phyloP scores from a whole-genome alignment of 768 basidiomycete genomes.

The Lentinula detonsa region DNA sequence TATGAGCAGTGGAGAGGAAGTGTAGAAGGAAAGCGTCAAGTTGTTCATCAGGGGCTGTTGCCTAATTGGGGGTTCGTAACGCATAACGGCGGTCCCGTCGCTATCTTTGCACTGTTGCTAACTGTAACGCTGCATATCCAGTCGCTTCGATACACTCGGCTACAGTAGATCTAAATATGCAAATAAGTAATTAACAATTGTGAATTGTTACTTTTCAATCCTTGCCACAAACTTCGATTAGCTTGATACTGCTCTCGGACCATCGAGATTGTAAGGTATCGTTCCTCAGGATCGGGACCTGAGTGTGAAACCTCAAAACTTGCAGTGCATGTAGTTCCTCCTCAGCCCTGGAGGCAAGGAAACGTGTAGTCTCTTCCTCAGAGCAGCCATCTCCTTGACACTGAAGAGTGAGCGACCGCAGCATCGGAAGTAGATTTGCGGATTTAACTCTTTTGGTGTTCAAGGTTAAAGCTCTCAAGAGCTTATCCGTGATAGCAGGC shows the following conservation, averaged over 20 bases:
- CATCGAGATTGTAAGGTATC: not conserved
- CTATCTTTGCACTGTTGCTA: too few relatives aligned
- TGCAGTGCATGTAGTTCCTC: slow-evolving; percentile 10
- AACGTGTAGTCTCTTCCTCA: slow-evolving; percentile 17
- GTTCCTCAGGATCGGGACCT: slow-evolving; percentile 8
- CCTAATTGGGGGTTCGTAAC: too few relatives aligned
- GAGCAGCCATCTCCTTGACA: slow-evolving; percentile 27
- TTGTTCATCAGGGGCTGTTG: too few relatives aligned
- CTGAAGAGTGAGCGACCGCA: slow-evolving; percentile 23
- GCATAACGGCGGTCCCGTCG: too few relatives aligned
- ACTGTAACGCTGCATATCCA: too few relatives aligned
- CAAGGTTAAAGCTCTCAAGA: slow-evolving; percentile 19
- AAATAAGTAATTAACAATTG: too few relatives aligned
- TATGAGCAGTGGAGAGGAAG: too few relatives aligned
- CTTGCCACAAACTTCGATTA: not conserved
- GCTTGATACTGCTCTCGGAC: not conserved
- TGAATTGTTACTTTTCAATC: not conserved
- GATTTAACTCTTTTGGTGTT: not conserved
- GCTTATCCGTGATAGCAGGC: slow-evolving; percentile 26
- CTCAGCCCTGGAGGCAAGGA: slow-evolving; percentile 25
- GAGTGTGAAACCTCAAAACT: slow-evolving; percentile 22
- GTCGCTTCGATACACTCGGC: too few relatives aligned
- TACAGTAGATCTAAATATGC: too few relatives aligned
- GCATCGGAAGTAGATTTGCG: slow-evolving; percentile 15
- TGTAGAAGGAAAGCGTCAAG: too few relatives aligned